A percentile compares a stretch with the other conserved stretches of the same genome.
Conservation (phyloP, 169 alveolate species). For the Amoebophrya sp. region DNA sequence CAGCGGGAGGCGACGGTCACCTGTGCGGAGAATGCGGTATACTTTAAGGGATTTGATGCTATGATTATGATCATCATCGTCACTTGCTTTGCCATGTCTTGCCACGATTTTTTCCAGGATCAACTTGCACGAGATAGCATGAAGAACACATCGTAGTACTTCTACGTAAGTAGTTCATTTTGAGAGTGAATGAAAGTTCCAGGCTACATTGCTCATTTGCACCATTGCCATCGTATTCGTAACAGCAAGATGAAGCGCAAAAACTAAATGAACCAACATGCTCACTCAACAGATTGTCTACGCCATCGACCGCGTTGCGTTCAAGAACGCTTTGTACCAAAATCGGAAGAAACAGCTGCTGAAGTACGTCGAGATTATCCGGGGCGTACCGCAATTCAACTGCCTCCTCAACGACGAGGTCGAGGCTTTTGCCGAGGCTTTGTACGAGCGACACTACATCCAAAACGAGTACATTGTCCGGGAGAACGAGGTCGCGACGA, state of each 20-base stretch:
- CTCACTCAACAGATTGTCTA: not conserved
- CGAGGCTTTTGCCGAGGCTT: not conserved
- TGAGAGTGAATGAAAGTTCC: too few species aligned
- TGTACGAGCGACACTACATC: not conserved
- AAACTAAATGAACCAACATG: too few species aligned
- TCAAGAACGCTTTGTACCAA: not conserved
- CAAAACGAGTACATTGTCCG: not conserved
- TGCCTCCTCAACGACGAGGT: not conserved
- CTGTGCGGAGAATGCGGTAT: not conserved
- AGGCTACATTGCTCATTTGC: too few species aligned
- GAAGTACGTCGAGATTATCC: not conserved
- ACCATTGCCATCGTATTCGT: too few species aligned
- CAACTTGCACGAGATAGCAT: too few species aligned
- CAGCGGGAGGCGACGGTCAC: slow-evolving; percentile 14
- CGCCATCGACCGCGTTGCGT: not conserved
- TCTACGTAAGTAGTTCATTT: too few species aligned
- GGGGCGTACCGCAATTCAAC: not conserved
- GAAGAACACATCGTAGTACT: too few species aligned
- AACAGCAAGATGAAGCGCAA: too few species aligned
- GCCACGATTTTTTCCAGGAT: too few species aligned
- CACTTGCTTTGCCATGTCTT: too few species aligned
- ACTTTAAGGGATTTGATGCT: too few species aligned
- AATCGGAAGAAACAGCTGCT: not conserved
- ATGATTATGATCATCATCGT: too few species aligned
- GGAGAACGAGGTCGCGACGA: not conserved